Conservation (phyloP, 495 filamentous ascomycete genomes). For the Symbiotaphrina buchneri region DNA sequence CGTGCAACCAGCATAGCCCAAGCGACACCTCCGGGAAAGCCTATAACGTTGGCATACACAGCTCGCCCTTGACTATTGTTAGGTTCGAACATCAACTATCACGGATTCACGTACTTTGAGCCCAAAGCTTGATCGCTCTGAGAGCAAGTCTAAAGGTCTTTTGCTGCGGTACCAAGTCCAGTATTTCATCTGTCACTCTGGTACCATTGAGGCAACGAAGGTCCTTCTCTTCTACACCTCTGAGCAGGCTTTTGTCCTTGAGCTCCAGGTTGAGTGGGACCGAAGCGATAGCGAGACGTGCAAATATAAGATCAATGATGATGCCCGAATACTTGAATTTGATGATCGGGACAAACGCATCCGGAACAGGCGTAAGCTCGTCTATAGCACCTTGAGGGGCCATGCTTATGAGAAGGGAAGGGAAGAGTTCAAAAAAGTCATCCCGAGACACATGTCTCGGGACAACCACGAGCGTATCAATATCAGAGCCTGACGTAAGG, state of each 20-base stretch:
- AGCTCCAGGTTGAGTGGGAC: conserved; percentile 53
- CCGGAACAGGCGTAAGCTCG: conserved; percentile 67
- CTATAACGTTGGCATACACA: conserved; percentile 87
- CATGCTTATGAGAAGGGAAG: conserved; percentile 48
- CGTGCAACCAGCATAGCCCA: conserved; percentile 95
- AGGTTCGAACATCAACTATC: conserved; percentile 2
- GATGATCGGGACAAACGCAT: conserved; percentile 88
- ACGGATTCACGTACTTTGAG: conserved; percentile 35
- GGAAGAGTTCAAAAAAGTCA: conserved; percentile 83
- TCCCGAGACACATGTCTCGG: conserved; percentile 69
- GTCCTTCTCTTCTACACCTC: conserved; percentile 67
- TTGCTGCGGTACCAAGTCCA: conserved; percentile 69
- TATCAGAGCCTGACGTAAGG: conserved; percentile 61
- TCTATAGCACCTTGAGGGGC: conserved; percentile 53
- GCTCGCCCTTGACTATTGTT: conserved; percentile 31
- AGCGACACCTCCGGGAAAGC: conserved; percentile 88
- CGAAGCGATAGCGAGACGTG: conserved; percentile 43
- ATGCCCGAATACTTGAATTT: conserved; percentile 80
- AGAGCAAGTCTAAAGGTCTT: conserved; percentile 74
- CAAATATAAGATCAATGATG: conserved; percentile 88
- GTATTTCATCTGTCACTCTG: conserved; percentile 76
- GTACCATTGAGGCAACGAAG: conserved; percentile 83
- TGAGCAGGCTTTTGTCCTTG: conserved; percentile 60
- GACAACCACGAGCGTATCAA: conserved; percentile 81
- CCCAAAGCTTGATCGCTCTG: conserved; percentile 89